phyloP scores from a whole-genome alignment of 257 asterid species.

The Cordia subcordata region DNA sequence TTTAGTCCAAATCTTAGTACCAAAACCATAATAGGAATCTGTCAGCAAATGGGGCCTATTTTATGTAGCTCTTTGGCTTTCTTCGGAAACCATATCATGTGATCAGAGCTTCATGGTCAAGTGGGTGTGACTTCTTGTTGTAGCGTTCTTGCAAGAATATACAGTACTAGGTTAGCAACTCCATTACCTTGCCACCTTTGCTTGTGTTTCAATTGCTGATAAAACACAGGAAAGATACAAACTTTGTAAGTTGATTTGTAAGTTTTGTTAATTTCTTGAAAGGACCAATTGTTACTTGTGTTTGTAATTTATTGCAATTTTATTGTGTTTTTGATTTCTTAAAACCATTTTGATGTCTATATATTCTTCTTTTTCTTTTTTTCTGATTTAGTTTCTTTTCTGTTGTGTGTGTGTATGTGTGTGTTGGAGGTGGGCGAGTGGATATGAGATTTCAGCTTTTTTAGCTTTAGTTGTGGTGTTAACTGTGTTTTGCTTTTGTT shows the following conservation, averaged over 20 bases:
- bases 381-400: too few relatives aligned
- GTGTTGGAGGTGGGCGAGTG: too few relatives aligned
- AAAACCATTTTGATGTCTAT: neutral
- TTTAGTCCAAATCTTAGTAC: neutral
- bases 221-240: too few relatives aligned
- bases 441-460: neutral
- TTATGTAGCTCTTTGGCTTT: neutral
- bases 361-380: neutral
- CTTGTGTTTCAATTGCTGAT: too few relatives aligned
- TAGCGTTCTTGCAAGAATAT: neutral
- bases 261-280: too few relatives aligned
- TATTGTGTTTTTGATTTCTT: constrained; percentile 26
- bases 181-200: neutral
- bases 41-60: neutral
- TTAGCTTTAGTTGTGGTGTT: too few relatives aligned
- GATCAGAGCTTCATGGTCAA: neutral
- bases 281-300: too few relatives aligned
- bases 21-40: neutral
- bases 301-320: neutral
- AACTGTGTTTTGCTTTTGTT: too few relatives aligned
- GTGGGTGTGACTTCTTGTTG: neutral
- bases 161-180: neutral
- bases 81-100: neutral
- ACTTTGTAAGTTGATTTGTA: too few relatives aligned
- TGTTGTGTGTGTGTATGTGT: too few relatives aligned